A percentile compares a stretch with the other conserved stretches of the same genome.
These are phyloP conservation scores for Ceratocystis destructans DNA, from an alignment of 2,329 filamentous ascomycete genomes.

Conservation along the genomic window DNA sequence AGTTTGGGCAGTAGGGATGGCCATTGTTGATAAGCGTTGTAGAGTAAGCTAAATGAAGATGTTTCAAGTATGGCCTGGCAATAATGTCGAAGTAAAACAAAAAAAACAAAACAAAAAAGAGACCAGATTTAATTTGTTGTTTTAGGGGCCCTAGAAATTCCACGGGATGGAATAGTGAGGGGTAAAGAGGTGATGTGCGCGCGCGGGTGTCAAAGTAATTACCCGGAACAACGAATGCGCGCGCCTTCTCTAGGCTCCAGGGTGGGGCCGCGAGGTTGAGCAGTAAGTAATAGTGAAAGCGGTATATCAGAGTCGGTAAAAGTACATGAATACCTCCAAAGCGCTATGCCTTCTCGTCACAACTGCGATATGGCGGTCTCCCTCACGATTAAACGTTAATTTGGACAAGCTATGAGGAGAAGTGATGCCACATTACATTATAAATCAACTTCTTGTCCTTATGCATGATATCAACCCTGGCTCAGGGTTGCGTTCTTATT, in stretches of 20 bases:
- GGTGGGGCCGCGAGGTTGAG: constrained; percentile 1
- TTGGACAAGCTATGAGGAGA: background rate
- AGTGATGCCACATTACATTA: background rate
- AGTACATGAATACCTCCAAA: too few species aligned
- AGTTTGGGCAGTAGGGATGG: constrained; percentile 49
- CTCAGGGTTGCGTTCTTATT: background rate
- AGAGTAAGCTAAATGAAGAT: background rate
- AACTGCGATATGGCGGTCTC: background rate
- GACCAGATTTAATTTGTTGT: background rate
- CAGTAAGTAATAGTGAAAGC: too few species aligned
- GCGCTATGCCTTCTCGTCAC: too few species aligned
- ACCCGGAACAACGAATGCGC: background rate
- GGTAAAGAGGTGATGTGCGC: constrained; percentile 1
- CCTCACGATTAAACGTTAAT: too few species aligned
- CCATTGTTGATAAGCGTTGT: constrained; percentile 39
- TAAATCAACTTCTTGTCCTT: background rate
- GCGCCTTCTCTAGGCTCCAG: background rate
- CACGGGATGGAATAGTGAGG: background rate
- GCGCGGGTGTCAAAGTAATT: constrained; percentile 1
- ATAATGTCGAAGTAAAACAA: background rate
- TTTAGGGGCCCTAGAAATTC: background rate
- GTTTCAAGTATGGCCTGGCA: background rate
- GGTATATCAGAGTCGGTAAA: too few species aligned
- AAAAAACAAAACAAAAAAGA: background rate
- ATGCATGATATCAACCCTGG: background rate